A percentile compares a stretch with the other conserved stretches of the same genome.
Conservation (phyloP, 148 eudicot genomes). For the Pouteria glomerata region DNA sequence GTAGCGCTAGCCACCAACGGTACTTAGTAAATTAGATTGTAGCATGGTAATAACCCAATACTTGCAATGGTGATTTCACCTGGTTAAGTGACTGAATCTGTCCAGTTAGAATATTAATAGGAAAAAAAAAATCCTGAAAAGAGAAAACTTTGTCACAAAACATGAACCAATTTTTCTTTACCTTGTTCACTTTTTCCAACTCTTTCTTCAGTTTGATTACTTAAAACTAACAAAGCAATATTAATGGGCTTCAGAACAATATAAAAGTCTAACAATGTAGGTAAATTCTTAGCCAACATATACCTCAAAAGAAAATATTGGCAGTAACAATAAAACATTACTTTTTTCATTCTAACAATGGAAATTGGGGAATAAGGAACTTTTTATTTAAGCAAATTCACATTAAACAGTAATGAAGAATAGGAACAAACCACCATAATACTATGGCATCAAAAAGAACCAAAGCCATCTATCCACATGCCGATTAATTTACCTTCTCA, state of each 20-base stretch:
- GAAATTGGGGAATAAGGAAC: neutral
- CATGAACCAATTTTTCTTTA: no score
- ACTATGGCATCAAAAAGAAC: neutral
- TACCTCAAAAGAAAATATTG: neutral
- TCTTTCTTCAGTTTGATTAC: neutral
- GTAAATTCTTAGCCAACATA: constrained; percentile 12
- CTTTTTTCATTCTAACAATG: neutral
- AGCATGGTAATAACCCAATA: no score
- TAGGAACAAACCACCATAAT: no score
- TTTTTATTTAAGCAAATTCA: neutral
- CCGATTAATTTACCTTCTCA: constrained; percentile 92
- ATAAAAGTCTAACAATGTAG: constrained; percentile 6
- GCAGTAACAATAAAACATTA: neutral
- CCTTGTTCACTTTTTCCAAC: no score
- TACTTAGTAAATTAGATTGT: no score
- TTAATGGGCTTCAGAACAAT: constrained; percentile 17
- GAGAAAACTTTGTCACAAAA: neutral
- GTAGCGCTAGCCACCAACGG: no score
- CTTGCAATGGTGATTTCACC: no score
- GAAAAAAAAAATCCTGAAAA: neutral
- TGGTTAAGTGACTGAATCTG: neutral
- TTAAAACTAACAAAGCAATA: neutral
- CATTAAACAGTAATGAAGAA: no score
- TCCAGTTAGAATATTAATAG: neutral
- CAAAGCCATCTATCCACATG: no score